Percentiles rank a stretch among this genome's conserved stretches.
phyloP scores from a whole-genome alignment of 1,284 basidiomycete genomes.

The Microbotryomycetes sp. region DNA sequence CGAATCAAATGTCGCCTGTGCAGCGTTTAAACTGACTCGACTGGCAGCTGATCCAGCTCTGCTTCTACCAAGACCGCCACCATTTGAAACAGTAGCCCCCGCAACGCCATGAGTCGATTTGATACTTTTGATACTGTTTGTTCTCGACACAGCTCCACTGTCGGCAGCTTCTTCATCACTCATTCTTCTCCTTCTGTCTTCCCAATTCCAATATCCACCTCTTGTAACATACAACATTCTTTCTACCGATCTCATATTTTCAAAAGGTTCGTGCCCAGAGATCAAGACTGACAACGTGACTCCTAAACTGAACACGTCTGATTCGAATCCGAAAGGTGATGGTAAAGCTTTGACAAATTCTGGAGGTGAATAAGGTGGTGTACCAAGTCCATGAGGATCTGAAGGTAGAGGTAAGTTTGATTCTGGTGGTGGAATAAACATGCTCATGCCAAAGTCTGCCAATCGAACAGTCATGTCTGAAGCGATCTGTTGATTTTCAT shows the following conservation, averaged over 20 bases:
- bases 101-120: background rate
- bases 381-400: conserved; percentile 47
- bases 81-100: background rate
- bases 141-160: background rate
- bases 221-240: conserved; percentile 46
- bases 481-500: conserved; percentile 32
- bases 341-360: conserved; percentile 45
- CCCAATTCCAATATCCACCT: conserved; percentile 47
- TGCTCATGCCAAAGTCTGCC: conserved; percentile 48
- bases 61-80: background rate
- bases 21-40: background rate
- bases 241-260: conserved; percentile 42
- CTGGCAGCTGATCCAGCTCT: background rate
- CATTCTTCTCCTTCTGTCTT: conserved; percentile 42
- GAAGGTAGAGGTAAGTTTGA: conserved; percentile 35
- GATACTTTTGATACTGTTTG: background rate
- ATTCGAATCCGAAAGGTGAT: conserved; percentile 45
- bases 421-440: conserved; percentile 39
- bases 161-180: background rate
- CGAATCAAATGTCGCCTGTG: background rate
- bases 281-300: conserved; percentile 47
- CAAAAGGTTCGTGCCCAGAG: conserved; percentile 48
- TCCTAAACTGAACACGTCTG: conserved; percentile 50
- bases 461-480: conserved; percentile 40
- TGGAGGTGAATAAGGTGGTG: conserved; percentile 49